Evolutionary conservation across 1,284 basidiomycete species (phyloP), one percentile per base, ranked within the genome.

Genomic region (Leccinum pachyderme): DNA sequence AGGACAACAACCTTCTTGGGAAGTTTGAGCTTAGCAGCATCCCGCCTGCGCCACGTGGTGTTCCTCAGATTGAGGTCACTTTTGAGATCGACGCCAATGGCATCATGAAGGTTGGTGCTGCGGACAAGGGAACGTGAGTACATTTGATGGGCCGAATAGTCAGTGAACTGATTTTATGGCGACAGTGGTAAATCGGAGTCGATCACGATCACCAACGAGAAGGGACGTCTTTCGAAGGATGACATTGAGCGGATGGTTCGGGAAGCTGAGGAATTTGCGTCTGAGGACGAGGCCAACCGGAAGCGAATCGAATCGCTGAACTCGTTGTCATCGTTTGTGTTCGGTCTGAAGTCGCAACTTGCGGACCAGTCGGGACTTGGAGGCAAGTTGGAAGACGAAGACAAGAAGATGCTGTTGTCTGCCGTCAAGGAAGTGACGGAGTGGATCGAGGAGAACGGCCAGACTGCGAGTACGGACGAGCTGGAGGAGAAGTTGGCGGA

Each of bases 1-100:
- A 95, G 84, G 94, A 98, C 80, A 98, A 98, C 87, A 95, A 97
- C 81, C 83, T 90, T 53, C 89, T 99, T 61, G 95, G 95, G 77
- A 95, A 95, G 75, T 98, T 98, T 70, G 95, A 98, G 76, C 86
- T 98, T 47, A 89, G 85, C 57, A 75, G 91, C 59, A 97, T 98
- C 61, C 95, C 95, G 22, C 94, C 95, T 39, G 91, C 95, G 2
- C 95, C 95, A 59, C 93, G 94, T 60, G 95, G 95, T 71, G 91
- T 95, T 50, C 94, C 93, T 65, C 94, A 96, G 65, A 94, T 96
- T 56, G 94, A 96, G 75, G 94, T 97, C 55, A 87, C 89, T 24
- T 96, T 96, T 72, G 93, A 96, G 78, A 90, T 96, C 71, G 93
- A 96, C 68, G 89, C 91, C 67, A 94, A 94, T 72, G 91, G 92